Percentiles rank a stretch among this genome's conserved stretches.
These are phyloP conservation scores for Beta macrorhiza DNA, from an alignment of 179 eudicot species.

Conservation along the genomic window DNA sequence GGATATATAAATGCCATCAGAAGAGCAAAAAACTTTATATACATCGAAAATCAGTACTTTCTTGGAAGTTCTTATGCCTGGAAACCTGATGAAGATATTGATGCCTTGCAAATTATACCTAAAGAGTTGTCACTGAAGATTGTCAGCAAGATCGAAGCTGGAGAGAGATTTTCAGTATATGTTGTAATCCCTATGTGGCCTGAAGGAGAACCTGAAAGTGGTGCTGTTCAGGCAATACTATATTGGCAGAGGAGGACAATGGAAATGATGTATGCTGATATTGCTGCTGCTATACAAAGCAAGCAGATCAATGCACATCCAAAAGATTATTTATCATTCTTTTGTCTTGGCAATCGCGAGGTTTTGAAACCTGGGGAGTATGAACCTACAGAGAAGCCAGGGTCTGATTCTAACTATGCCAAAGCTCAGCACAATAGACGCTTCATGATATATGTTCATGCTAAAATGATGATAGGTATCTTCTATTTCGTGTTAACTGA, in stretches of 20 bases:
- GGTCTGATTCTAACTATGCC: conserved; percentile 43
- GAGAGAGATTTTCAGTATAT: conserved; percentile 48
- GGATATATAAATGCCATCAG: conserved; percentile 70
- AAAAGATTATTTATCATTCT: conserved; percentile 60
- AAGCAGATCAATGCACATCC: conserved; percentile 36
- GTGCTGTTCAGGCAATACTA: conserved; percentile 53
- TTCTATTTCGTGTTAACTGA: neutral
- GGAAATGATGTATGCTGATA: conserved; percentile 66
- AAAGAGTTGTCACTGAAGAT: conserved; percentile 68
- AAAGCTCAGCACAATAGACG: conserved; percentile 64
- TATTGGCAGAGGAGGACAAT: conserved; percentile 64
- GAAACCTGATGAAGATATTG: conserved; percentile 42
- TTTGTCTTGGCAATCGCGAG: conserved; percentile 70
- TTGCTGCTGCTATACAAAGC: conserved; percentile 37
- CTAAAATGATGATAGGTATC: conserved; percentile 84
- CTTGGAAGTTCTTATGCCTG: conserved; percentile 62
- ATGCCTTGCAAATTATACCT: conserved; percentile 57
- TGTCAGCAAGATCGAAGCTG: conserved; percentile 52
- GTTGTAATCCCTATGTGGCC: conserved; percentile 76
- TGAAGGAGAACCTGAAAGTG: conserved; percentile 59
- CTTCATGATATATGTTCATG: conserved; percentile 84
- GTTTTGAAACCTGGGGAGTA: conserved; percentile 37
- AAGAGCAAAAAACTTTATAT: conserved; percentile 58
- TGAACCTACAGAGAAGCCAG: conserved; percentile 49
- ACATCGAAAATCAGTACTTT: conserved; percentile 70